phyloP scores from a whole-genome alignment of 441 rosid genomes.

The Euphorbia schlechtendalii region DNA sequence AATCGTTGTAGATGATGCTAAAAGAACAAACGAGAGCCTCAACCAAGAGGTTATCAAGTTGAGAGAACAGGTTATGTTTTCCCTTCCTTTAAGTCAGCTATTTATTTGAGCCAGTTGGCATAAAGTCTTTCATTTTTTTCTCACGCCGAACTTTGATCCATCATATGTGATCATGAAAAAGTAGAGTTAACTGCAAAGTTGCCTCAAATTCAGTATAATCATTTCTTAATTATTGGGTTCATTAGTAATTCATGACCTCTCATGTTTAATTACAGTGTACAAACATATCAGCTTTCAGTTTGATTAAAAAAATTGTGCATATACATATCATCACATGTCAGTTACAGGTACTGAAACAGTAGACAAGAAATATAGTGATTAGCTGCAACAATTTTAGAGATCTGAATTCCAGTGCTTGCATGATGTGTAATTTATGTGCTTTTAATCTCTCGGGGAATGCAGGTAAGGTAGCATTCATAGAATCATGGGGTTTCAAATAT shows the following conservation, averaged over 20 bases:
- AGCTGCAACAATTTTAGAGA: not conserved
- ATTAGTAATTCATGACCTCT: not conserved
- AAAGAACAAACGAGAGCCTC: constrained; percentile 59
- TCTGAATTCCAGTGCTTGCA: not conserved
- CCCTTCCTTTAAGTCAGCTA: constrained; percentile 8
- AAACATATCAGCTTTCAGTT: not conserved
- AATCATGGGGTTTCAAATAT: too few relatives aligned
- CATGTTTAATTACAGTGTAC: not conserved
- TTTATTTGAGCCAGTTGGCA: not conserved
- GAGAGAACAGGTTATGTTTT: constrained; percentile 61
- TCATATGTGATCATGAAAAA: not conserved
- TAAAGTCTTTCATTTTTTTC: not conserved
- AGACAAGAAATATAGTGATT: not conserved
- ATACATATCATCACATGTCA: too few relatives aligned
- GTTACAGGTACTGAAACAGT: too few relatives aligned
- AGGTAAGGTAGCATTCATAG: not conserved
- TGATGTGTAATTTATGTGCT: not conserved
- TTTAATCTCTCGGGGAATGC: not conserved
- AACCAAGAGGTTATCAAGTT: constrained; percentile 77
- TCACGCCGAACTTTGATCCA: not conserved
- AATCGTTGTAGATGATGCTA: constrained; percentile 59
- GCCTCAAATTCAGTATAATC: not conserved
- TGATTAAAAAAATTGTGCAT: too few relatives aligned
- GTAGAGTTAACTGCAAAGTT: not conserved
- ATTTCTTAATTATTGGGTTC: not conserved